Base-by-base conservation (phyloP, 768 basidiomycete species). In the Daedaleopsis nitida region DNA sequence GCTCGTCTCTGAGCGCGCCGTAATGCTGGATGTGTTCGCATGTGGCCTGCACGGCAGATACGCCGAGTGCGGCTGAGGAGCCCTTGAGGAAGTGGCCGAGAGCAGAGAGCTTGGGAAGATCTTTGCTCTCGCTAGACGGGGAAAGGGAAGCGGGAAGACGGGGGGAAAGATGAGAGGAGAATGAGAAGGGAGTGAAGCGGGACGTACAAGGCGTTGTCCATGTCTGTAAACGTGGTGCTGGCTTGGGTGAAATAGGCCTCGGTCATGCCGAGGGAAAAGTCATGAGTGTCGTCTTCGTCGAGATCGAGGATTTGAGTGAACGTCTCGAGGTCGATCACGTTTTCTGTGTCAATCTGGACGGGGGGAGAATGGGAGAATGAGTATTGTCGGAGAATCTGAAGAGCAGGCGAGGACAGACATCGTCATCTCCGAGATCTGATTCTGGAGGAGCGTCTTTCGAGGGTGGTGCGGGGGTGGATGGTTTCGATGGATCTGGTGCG, bases 81-180 rank as follows among this genome's bases (percentile, higher is more conserved):
- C 96, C 96, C 75, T 98, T 99, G 71, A 98, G 86, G 77, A 92
- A 99, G 76, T 99, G 96, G 0, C 96, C 97, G 11, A 90, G 81
- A 17, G 78, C 75, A 2, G 91, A 89, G 17, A 99, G 84, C 57
- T 82, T 72, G 11, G 69, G 65, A 11, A 96, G 83, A 65, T 95
- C 82, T 63, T 86, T 82, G 23, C 68, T 73, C 42, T 68, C 68
- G 63, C 91, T 93, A 72, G 4, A 32, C 17, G 43, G 37, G 4
- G 24, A 12, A 43, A 23, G 19, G 1, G n/a, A 17, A 39, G 4
- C 38, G 19, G 6, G 24, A 27, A n/a, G 19, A 32, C 21, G 45
- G 39, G 57, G 57, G 10, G 48, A 23, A 24, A 42, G 38, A 35
- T 3, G 49, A 47, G 37, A 53, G 56, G n/a, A 23, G 19, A 14